phyloP scores from a whole-genome alignment of 371 early-diverging fungal species.

The Mucor lusitanicus region DNA sequence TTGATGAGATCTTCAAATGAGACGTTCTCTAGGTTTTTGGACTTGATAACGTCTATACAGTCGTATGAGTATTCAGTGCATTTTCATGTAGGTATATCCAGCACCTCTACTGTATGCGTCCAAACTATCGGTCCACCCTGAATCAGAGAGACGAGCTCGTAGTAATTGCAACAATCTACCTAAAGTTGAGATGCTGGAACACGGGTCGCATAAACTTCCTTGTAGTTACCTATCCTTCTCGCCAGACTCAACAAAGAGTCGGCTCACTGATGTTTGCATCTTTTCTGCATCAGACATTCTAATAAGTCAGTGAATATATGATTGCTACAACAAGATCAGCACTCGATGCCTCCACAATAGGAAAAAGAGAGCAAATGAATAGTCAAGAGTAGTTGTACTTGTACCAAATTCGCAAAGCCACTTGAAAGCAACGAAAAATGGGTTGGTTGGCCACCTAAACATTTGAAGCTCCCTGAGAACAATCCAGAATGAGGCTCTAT shows the following conservation, averaged over 20 bases:
- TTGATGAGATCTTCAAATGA: conserved; percentile 17
- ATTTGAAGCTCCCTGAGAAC: no score
- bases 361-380: no score
- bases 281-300: conserved; percentile 25
- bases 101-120: conserved; percentile 35
- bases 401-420: no score
- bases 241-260: conserved; percentile 35
- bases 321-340: no score
- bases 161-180: conserved; percentile 25
- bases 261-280: conserved; percentile 14
- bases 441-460: no score
- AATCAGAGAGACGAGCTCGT: conserved; percentile 23
- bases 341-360: no score
- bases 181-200: neutral
- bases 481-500: no score
- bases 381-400: no score
- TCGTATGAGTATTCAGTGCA: neutral
- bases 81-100: neutral
- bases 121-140: conserved; percentile 35
- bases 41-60: conserved; percentile 7
- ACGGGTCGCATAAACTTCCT: neutral
- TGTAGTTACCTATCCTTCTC: conserved; percentile 29
- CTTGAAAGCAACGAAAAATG: no score
- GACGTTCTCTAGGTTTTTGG: conserved; percentile 15
- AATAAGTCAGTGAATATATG: neutral